phyloP scores from a whole-genome alignment of 805 yeast species.

The Brettanomyces naardenensis region DNA sequence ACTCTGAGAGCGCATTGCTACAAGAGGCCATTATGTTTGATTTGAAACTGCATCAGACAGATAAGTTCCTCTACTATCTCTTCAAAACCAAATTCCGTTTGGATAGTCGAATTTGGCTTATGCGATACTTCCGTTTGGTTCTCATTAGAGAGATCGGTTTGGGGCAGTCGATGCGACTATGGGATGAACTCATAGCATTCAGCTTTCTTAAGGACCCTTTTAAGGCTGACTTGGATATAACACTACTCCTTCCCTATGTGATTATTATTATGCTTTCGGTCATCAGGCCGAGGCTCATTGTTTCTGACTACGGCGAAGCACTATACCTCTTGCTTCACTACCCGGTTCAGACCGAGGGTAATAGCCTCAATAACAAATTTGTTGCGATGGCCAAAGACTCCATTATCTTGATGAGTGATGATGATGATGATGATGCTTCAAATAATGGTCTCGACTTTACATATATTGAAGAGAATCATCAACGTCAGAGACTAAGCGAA shows the following conservation, averaged over 20 bases:
- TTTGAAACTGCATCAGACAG: slow-evolving; percentile 39
- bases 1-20: slow-evolving; percentile 33
- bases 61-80: slow-evolving; percentile 39
- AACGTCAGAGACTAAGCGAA: slow-evolving; percentile 1
- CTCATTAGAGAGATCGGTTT: slow-evolving; percentile 41
- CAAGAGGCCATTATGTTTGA: slow-evolving; percentile 42
- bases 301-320: slow-evolving; percentile 46
- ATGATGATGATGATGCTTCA: background rate
- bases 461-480: slow-evolving; percentile 16
- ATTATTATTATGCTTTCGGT: slow-evolving; percentile 35
- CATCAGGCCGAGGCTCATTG: slow-evolving; percentile 34
- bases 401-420: slow-evolving; percentile 2
- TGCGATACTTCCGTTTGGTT: slow-evolving; percentile 41
- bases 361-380: background rate
- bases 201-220: slow-evolving; percentile 13
- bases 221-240: slow-evolving; percentile 15
- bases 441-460: slow-evolving; percentile 12
- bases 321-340: slow-evolving; percentile 41
- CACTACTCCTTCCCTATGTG: slow-evolving; percentile 32
- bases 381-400: background rate
- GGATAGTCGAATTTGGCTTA: slow-evolving; percentile 47
- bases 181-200: slow-evolving; percentile 41
- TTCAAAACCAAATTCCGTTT: slow-evolving; percentile 35
- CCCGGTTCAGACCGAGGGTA: slow-evolving; percentile 24
- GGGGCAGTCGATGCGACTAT: slow-evolving; percentile 27